These are phyloP conservation scores for Lentinus tigrinus DNA, from an alignment of 768 basidiomycete genomes.

Conservation along the genomic window DNA sequence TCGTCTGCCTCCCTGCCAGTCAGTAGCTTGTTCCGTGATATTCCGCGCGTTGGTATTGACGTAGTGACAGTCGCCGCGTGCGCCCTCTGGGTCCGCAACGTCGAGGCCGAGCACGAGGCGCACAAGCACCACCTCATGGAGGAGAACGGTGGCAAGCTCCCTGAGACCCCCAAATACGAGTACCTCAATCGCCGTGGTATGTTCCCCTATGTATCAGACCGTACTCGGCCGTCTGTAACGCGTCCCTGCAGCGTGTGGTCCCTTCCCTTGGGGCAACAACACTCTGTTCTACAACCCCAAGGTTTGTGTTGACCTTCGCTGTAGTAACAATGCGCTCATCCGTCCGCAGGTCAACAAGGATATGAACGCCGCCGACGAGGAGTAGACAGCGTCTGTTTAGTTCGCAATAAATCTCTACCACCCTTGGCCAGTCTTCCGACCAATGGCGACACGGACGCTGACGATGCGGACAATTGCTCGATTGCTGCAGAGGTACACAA, in stretches of 20 bases:
- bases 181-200: conserved; percentile 67
- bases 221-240: not conserved
- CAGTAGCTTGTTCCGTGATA: conserved; percentile 28
- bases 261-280: conserved; percentile 87
- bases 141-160: conserved; percentile 72
- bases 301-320: conserved; percentile 33
- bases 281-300: conserved; percentile 78
- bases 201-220: not conserved
- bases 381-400: conserved; percentile 11
- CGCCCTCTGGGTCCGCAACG: conserved; percentile 47
- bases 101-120: conserved; percentile 63
- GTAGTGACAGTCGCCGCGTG: conserved; percentile 23
- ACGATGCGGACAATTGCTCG: not conserved
- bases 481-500: not conserved
- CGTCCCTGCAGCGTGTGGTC: conserved; percentile 41
- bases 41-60: not conserved
- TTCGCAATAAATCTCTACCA: conserved; percentile 6
- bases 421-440: not conserved
- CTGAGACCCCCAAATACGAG: conserved; percentile 68
- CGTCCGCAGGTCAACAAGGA: conserved; percentile 61
- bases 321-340: conserved; percentile 1
- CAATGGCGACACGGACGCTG: no score
- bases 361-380: conserved; percentile 38
- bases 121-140: conserved; percentile 70
- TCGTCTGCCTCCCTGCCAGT: conserved; percentile 76